Evolutionary conservation across 2,329 filamentous ascomycete species (phyloP).

Genomic region (Cylindrodendrum hubeiense): DNA sequence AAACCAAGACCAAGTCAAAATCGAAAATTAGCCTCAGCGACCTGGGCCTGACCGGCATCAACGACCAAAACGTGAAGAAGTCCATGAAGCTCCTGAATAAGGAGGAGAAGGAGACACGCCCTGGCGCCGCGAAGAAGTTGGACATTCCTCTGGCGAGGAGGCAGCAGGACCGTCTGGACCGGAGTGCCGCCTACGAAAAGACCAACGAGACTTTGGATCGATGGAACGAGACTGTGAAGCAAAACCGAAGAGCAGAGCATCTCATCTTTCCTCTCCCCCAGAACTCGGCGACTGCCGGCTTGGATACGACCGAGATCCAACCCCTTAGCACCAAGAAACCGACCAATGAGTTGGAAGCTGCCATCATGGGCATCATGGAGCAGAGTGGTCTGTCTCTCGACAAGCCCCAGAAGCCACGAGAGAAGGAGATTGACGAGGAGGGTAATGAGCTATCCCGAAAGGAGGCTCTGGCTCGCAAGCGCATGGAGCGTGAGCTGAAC

Average conservation of each 20-base stretch:
- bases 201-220: constrained; percentile 90
- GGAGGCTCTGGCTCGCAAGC: constrained; percentile 78
- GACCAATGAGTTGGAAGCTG: constrained; percentile 84
- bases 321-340: constrained; percentile 74
- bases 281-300: constrained; percentile 71
- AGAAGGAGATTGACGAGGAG: constrained; percentile 76
- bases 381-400: constrained; percentile 81
- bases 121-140: constrained; percentile 73
- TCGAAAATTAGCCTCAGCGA: constrained; percentile 82
- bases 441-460: constrained; percentile 79
- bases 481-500: constrained; percentile 84
- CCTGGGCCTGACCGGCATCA: constrained; percentile 76
- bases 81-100: constrained; percentile 81
- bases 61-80: constrained; percentile 81
- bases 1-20: constrained; percentile 60
- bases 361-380: constrained; percentile 89
- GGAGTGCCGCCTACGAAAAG: constrained; percentile 86
- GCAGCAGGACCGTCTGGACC: constrained; percentile 87
- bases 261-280: constrained; percentile 87
- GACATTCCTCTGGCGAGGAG: constrained; percentile 86
- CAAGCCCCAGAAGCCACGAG: constrained; percentile 59
- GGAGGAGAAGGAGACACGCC: constrained; percentile 65
- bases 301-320: constrained; percentile 72
- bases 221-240: constrained; percentile 96
- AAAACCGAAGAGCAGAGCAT: constrained; percentile 91